Conservation (phyloP, 2,329 filamentous ascomycete genomes). For the Pseudogymnoascus sp. region DNA sequence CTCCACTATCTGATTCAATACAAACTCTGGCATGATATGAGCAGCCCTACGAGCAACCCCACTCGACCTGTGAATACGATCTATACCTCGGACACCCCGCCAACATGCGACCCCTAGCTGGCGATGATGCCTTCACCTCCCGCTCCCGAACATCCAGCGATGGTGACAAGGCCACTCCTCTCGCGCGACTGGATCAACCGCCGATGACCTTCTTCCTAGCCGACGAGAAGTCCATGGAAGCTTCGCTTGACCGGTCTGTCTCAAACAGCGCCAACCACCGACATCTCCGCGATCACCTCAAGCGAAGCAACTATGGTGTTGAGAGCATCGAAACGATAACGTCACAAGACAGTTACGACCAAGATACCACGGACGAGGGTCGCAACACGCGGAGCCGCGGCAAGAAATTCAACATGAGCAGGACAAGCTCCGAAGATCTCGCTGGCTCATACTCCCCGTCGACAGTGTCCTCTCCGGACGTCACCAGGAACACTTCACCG, state of each 20-base stretch:
- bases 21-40: slow-evolving; percentile 6
- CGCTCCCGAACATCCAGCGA: slow-evolving; percentile 33
- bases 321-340: slow-evolving; percentile 30
- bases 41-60: neutral
- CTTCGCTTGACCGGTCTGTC: slow-evolving; percentile 30
- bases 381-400: neutral
- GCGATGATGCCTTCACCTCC: slow-evolving; percentile 36
- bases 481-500: slow-evolving; percentile 29
- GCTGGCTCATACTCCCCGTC: slow-evolving; percentile 25
- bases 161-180: slow-evolving; percentile 32
- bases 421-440: slow-evolving; percentile 21
- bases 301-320: slow-evolving; percentile 27
- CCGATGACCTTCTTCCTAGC: slow-evolving; percentile 47
- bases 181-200: slow-evolving; percentile 28
- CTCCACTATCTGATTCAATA: neutral
- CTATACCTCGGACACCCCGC: slow-evolving; percentile 9
- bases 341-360: slow-evolving; percentile 25
- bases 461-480: slow-evolving; percentile 27
- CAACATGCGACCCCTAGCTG: slow-evolving; percentile 40
- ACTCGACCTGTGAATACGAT: neutral
- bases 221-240: slow-evolving; percentile 43
- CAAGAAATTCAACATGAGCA: slow-evolving; percentile 1
- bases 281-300: slow-evolving; percentile 31
- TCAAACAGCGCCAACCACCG: slow-evolving; percentile 23
- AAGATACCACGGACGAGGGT: slow-evolving; percentile 19